Conservation (phyloP, 257 asterid species). For the Plantago elongata region DNA sequence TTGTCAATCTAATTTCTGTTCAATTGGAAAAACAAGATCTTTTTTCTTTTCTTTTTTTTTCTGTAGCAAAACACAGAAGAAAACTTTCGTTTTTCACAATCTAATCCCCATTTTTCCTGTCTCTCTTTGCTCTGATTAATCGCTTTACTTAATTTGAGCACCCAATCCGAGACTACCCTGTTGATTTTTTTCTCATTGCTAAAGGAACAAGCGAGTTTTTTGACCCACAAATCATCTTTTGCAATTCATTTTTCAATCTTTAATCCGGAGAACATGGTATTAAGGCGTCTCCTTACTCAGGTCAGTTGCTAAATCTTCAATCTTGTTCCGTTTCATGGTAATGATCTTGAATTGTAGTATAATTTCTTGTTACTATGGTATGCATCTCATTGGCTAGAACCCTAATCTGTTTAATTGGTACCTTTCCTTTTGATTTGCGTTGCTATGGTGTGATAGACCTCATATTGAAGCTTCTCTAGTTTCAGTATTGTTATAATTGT, state of each 20-base stretch:
- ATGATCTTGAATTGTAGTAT: background rate
- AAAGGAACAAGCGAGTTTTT: no score
- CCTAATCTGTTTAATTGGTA: slow-evolving; percentile 29
- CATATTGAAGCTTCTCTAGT: background rate
- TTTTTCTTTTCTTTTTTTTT: no score
- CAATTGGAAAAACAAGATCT: no score
- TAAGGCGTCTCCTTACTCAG: slow-evolving; percentile 60
- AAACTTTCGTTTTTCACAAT: no score
- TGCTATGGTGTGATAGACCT: background rate
- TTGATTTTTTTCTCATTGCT: no score
- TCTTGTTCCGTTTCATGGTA: background rate
- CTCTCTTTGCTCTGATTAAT: no score
- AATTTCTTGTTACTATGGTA: background rate
- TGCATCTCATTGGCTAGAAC: slow-evolving; percentile 19
- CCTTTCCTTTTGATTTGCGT: background rate
- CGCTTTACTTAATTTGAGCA: no score
- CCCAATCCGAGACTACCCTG: no score
- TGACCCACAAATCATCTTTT: background rate
- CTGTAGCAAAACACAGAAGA: background rate
- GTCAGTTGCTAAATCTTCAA: slow-evolving; percentile 30
- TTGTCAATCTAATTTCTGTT: no score
- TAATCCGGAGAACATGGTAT: slow-evolving; percentile 32
- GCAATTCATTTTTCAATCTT: background rate
- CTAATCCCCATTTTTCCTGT: no score
- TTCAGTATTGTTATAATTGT: background rate